Base-by-base conservation (phyloP, 257 asterid genomes). In the Nicotiana attenuata region DNA sequence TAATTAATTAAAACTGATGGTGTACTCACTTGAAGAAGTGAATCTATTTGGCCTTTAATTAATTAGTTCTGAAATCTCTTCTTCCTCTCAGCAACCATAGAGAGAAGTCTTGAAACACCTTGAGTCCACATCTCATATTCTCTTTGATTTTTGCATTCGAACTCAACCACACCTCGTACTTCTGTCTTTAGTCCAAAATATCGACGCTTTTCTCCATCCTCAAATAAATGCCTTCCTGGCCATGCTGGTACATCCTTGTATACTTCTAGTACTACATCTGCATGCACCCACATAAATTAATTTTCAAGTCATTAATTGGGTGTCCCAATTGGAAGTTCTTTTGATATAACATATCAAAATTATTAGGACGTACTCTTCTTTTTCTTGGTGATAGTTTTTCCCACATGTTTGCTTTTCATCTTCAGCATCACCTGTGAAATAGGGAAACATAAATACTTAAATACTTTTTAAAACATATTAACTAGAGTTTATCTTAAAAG, bases 371-470 rank as follows among this genome's bases (percentile, higher is more conserved):
- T 93, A 96, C 98, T 94, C 85, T 96, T 94, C 87, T 96, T 96
- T 86, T 94, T 96, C 88, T 94, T 94, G 80, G 99, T 96, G 80
- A 96, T 92, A 71, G 99, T 94, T 22, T 88, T 93, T 16, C 88
- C 97, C 0, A 91, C 96, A 71, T 96, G 94, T 81, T 91, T 96
- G 91, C 99, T 96, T 89, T 96, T 96, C 99, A 96, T 96, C 90
- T 94, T 96, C 91, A 96, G 85, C 97, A 96, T 94, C 83, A 91
- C 99, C 97, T 94, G 92, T 83, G 85, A 15, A 79, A 68, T 28
- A 41, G 65, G 35, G 5, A 5, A 17, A 15, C 41, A 15, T 61
- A 15, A 38, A 38, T 1, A 38, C 47, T 38, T 41, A 41, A 41
- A 1, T 41, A 41, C 50, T 1, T 41, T 41, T 41, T 38, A 7